These are phyloP conservation scores for Mikania micrantha DNA, from an alignment of 129 eudicot genomes.

Conservation along the genomic window DNA sequence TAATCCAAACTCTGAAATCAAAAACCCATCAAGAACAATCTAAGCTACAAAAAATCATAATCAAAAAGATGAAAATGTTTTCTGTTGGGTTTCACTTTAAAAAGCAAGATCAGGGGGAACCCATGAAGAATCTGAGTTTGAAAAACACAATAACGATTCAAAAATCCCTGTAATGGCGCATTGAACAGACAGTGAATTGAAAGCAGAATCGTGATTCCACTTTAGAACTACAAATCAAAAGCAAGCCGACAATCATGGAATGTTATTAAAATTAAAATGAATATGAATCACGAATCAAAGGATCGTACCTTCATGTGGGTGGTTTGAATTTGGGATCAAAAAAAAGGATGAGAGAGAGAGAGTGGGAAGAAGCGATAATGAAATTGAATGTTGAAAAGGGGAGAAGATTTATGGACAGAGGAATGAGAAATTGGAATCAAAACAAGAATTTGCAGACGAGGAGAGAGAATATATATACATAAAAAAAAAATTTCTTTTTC, in stretches of 20 bases:
- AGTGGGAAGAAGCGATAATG: conserved; percentile 11
- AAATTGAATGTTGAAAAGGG: conserved; percentile 37
- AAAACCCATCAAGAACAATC: no score
- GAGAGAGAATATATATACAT: conserved; percentile 52
- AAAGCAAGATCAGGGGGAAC: no score
- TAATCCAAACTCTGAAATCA: neutral
- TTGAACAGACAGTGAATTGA: neutral
- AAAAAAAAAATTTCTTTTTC: no score
- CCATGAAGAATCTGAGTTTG: neutral
- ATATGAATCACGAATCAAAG: neutral
- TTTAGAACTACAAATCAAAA: conserved; percentile 3
- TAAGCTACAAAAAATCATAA: no score
- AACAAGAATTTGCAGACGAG: conserved; percentile 42
- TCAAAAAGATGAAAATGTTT: no score
- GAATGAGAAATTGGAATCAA: conserved; percentile 30
- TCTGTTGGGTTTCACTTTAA: no score
- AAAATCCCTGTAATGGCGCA: neutral
- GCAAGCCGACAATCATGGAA: no score
- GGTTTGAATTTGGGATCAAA: conserved; percentile 15
- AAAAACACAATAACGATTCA: neutral
- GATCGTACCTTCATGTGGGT: conserved; percentile 53
- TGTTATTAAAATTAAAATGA: no score
- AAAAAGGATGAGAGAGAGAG: conserved; percentile 18
- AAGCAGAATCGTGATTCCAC: conserved; percentile 9
- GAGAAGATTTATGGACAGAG: conserved; percentile 24